Percentiles rank a stretch among this genome's conserved stretches.
These are phyloP conservation scores for Alloascoidea hylecoeti DNA, from an alignment of 805 yeast species.

Conservation along the genomic window DNA sequence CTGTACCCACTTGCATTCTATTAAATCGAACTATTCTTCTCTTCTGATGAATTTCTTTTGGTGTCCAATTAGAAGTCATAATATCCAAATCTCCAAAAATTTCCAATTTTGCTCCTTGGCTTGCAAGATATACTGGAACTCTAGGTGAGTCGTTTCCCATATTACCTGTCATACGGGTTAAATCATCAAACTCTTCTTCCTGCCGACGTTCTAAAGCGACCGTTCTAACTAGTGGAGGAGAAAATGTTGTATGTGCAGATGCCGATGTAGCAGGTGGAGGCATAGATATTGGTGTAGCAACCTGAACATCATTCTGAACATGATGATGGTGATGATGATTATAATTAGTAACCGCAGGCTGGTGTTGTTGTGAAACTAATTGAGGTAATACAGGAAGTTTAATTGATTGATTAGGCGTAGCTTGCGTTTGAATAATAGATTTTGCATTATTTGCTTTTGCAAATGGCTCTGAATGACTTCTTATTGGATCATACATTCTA, in stretches of 20 bases:
- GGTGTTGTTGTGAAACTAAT: no score
- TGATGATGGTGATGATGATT: no score
- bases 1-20: constrained; percentile 18
- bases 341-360: no score
- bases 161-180: not conserved
- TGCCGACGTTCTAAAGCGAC: no score
- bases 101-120: constrained; percentile 15
- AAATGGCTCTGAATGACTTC: not conserved
- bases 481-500: not conserved
- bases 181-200: not conserved
- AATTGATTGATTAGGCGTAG: not conserved
- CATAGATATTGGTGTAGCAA: not conserved
- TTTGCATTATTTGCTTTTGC: no score
- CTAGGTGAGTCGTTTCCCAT: not conserved
- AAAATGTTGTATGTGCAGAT: not conserved
- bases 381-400: not conserved
- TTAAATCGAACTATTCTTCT: constrained; percentile 35
- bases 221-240: not conserved
- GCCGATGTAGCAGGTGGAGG: not conserved
- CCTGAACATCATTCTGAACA: no score
- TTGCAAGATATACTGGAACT: not conserved
- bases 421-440: no score
- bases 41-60: constrained; percentile 23
- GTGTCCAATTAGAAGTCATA: constrained; percentile 32
- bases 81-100: constrained; percentile 15